phyloP scores from a whole-genome alignment of 2,329 filamentous ascomycete species.

The Keithomyces neogunnii region DNA sequence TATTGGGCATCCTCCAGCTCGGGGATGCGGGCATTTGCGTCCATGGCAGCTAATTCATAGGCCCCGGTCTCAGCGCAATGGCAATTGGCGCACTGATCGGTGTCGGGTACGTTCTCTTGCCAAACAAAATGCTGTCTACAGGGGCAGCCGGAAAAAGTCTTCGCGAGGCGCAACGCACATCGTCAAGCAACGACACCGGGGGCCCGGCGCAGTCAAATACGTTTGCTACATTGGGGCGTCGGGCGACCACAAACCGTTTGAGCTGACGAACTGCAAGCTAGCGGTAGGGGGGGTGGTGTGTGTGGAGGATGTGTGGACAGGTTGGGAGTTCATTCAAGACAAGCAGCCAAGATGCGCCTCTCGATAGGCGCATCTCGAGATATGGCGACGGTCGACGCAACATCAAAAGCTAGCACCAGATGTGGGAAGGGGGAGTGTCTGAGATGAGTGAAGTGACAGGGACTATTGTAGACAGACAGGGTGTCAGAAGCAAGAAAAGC shows the following conservation, averaged over 20 bases:
- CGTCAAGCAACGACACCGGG: not conserved
- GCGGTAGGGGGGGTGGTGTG: not conserved
- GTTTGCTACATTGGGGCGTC: not conserved
- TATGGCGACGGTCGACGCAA: not conserved
- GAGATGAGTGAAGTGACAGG: not conserved
- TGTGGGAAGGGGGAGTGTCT: constrained; percentile 2
- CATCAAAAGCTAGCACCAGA: not conserved
- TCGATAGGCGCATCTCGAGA: not conserved
- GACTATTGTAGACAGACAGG: not conserved
- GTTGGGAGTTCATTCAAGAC: constrained; percentile 5
- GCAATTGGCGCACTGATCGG: not conserved
- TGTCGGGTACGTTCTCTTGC: not conserved
- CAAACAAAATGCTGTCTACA: not conserved
- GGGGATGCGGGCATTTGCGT: constrained; percentile 14
- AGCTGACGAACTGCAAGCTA: not conserved
- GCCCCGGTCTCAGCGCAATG: not conserved
- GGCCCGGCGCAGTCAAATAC: constrained; percentile 4
- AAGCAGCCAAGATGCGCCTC: constrained; percentile 5
- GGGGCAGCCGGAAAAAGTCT: not conserved
- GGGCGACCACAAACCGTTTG: not conserved
- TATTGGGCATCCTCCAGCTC: constrained; percentile 34
- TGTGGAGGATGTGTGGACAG: not conserved
- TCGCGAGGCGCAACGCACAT: not conserved
- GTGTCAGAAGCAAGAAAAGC: not conserved
- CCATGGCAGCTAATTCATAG: constrained; percentile 3